Percentiles rank a stretch among this genome's conserved stretches.
phyloP scores from a whole-genome alignment of 1,284 basidiomycete species.

The Austropuccinia psidii region DNA sequence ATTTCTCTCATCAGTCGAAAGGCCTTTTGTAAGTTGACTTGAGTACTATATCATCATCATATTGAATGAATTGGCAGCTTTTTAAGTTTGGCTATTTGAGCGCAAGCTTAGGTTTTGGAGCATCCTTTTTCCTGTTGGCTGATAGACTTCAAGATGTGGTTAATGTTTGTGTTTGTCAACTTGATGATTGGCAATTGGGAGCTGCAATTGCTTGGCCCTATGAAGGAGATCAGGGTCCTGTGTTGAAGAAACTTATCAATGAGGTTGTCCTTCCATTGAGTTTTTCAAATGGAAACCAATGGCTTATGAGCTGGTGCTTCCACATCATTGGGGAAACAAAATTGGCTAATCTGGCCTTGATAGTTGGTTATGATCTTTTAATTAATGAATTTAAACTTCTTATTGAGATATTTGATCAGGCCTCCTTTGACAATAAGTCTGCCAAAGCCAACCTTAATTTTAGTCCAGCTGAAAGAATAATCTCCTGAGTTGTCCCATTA shows the following conservation, averaged over 20 bases:
- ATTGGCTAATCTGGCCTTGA: conserved; percentile 69
- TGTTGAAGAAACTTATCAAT: conserved; percentile 64
- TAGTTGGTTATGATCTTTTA: conserved; percentile 52
- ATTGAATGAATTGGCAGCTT: not conserved
- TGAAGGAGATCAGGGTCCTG: conserved; percentile 72
- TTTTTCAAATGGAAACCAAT: conserved; percentile 76
- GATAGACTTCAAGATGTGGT: conserved; percentile 82
- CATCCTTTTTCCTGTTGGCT: conserved; percentile 92
- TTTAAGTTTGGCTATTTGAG: not conserved
- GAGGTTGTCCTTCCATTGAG: conserved; percentile 72
- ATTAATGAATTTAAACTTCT: too few species aligned
- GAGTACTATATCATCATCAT: not conserved
- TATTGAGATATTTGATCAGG: not conserved
- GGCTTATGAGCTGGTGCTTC: conserved; percentile 95
- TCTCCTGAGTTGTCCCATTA: conserved; percentile 4
- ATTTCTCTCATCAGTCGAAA: conserved; percentile 80
- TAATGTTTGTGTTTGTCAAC: conserved; percentile 77
- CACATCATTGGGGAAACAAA: conserved; percentile 80
- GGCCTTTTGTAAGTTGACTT: conserved; percentile 63
- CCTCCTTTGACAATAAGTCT: not conserved
- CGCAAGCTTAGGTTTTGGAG: conserved; percentile 86
- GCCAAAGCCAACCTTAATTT: not conserved
- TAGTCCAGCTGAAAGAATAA: not conserved
- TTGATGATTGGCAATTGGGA: conserved; percentile 82
- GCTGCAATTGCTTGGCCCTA: conserved; percentile 74